Conservation (phyloP, 2,329 filamentous ascomycete genomes). For the Hymenoscyphus occultus region DNA sequence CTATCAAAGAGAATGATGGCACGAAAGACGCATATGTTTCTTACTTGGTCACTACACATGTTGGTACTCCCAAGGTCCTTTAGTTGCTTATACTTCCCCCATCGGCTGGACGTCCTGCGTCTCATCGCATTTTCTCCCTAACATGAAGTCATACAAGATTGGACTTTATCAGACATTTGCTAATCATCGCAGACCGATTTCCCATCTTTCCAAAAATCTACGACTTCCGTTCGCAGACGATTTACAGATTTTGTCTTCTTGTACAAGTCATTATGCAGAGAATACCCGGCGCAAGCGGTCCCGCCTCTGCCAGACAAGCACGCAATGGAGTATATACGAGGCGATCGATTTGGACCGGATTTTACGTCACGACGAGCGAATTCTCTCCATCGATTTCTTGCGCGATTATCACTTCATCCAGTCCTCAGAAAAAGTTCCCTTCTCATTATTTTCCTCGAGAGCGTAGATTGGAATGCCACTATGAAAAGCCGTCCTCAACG, state of each 20-base stretch:
- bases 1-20: slow-evolving; percentile 92
- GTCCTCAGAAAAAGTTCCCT: slow-evolving; percentile 80
- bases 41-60: slow-evolving; percentile 88
- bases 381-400: slow-evolving; percentile 87
- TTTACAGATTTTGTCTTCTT: slow-evolving; percentile 98
- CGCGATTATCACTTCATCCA: slow-evolving; percentile 82
- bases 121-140: background rate
- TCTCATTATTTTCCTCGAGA: slow-evolving; percentile 87
- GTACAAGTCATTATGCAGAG: slow-evolving; percentile 82
- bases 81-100: background rate
- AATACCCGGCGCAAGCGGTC: slow-evolving; percentile 88
- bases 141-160: background rate
- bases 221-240: slow-evolving; percentile 77
- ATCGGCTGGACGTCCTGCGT: background rate
- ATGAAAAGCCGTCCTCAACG: slow-evolving; percentile 78
- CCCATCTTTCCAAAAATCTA: slow-evolving; percentile 81
- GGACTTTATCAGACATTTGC: slow-evolving; percentile 3
- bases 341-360: slow-evolving; percentile 89
- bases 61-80: slow-evolving; percentile 43
- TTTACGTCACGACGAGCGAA: slow-evolving; percentile 87
- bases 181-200: slow-evolving; percentile 72
- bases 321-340: slow-evolving; percentile 97
- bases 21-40: slow-evolving; percentile 97
- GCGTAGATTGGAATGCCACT: slow-evolving; percentile 91
- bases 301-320: slow-evolving; percentile 97